Conservation (phyloP, 768 basidiomycete genomes). For the Calocybe gangraenosa region DNA sequence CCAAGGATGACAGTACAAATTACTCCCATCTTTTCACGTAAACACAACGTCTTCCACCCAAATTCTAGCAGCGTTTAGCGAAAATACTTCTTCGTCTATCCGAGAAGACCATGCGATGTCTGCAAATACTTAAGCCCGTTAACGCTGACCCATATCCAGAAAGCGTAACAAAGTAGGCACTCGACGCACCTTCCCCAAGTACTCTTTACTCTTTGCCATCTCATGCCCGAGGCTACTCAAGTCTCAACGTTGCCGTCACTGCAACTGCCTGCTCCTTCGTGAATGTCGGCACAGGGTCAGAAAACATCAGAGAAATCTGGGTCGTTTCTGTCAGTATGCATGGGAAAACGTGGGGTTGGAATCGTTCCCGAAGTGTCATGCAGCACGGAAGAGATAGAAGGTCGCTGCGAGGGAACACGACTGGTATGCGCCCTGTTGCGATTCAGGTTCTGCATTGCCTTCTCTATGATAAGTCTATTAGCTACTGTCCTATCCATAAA, state of each 20-base stretch:
- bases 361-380: too few relatives aligned
- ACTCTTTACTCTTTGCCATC: constrained; percentile 65
- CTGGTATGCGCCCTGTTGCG: too few relatives aligned
- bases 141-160: neutral
- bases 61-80: neutral
- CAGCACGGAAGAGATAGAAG: too few relatives aligned
- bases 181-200: constrained; percentile 57
- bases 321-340: too few relatives aligned
- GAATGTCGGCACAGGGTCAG: constrained; percentile 54
- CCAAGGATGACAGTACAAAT: neutral
- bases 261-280: constrained; percentile 58
- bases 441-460: too few relatives aligned
- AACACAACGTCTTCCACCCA: constrained; percentile 12
- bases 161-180: too few relatives aligned
- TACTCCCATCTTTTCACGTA: constrained; percentile 1
- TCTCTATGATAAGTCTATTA: too few relatives aligned
- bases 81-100: constrained; percentile 19
- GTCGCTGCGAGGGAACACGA: too few relatives aligned
- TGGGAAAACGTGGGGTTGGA: too few relatives aligned
- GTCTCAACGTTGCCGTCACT: constrained; percentile 41
- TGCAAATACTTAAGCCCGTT: constrained; percentile 17
- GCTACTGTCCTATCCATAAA: too few relatives aligned
- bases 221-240: constrained; percentile 50
- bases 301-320: too few relatives aligned
- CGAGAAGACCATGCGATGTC: constrained; percentile 16